Base-by-base conservation (phyloP, 2,329 filamentous ascomycete species). In the Botrytis squamosa region DNA sequence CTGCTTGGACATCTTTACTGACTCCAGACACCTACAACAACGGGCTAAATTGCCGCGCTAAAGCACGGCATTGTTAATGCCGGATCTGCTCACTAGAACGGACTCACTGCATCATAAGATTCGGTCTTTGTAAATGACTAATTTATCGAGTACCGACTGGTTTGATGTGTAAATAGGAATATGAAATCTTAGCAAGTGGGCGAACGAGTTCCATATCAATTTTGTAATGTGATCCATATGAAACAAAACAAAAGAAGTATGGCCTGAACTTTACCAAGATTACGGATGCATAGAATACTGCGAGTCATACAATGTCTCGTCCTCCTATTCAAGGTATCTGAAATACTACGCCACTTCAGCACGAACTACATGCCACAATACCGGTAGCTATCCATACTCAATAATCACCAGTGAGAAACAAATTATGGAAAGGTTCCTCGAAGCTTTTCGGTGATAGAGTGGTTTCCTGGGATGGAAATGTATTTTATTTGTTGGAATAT, bases 281-380 rank as follows among this genome's bases (percentile, higher is more conserved):
- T 52, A 38, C 52, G 25, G 46, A 20, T 40, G 25, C 12, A 18
- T 57, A 57, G 5, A 22, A 57, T 55, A 20, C 20, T 57, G 49
- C 49, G n/a, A 68, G 49, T 42, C 66, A 68, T 57, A 68, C n/a
- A 68, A 25, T 33, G n/a, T 52, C 66, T 57, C 49, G 55, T 33
- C 46, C 36, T 38, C 49, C 55, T 52, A 57, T 57, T n/a, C 36
- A 9, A 49, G 46, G 46, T 4, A 40, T 55, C 52, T 55, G 65
- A 29, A 40, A 40, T 67, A 40, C 14, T n/a, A 63, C 7, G 22
- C 60, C 8, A 40, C 36, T 63, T 33, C 52, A n/a, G 36, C 36
- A 14, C 7, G 38, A 25, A 40, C 14, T 42, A n/a, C 14, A 63
- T 25, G 22, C 29, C 18, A 9, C 29, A 42, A 18, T 14, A 33